phyloP scores from a whole-genome alignment of 192 early-diverging fungal genomes.

The Coemansia sp. region DNA sequence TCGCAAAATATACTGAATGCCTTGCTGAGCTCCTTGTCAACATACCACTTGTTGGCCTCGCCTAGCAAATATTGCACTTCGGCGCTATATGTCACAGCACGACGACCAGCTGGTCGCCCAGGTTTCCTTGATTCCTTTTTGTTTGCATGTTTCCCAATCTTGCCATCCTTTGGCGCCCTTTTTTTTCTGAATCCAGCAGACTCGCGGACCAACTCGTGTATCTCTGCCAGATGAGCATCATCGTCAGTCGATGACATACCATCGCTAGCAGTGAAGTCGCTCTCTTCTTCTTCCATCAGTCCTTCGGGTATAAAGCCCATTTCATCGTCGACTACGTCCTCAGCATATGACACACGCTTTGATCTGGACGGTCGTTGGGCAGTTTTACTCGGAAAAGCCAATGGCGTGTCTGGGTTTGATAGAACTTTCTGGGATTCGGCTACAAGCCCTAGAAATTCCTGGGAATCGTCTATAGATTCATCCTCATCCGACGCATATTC shows the following conservation, averaged over 20 bases:
- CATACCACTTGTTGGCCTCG: conserved; percentile 75
- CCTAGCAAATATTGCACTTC: conserved; percentile 68
- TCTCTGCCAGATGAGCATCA: conserved; percentile 25
- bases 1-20: conserved; percentile 79
- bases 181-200: conserved; percentile 18
- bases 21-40: conserved; percentile 61
- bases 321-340: conserved; percentile 3
- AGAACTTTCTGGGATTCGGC: conserved; percentile 3
- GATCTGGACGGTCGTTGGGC: conserved; percentile 7
- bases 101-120: background rate
- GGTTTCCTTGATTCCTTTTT: background rate
- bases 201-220: conserved; percentile 18
- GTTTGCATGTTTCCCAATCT: background rate
- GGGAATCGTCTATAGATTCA: background rate
- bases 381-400: background rate
- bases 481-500: conserved; percentile 2
- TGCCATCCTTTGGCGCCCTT: background rate
- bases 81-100: conserved; percentile 18
- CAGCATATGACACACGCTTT: conserved; percentile 21
- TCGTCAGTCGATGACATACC: conserved; percentile 14
- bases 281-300: conserved; percentile 41
- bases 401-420: background rate
- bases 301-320: conserved; percentile 14
- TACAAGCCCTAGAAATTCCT: background rate
- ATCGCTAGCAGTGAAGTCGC: conserved; percentile 28